Evolutionary conservation across 495 filamentous ascomycete genomes (phyloP).

Genomic region (Arthonia radiata): DNA sequence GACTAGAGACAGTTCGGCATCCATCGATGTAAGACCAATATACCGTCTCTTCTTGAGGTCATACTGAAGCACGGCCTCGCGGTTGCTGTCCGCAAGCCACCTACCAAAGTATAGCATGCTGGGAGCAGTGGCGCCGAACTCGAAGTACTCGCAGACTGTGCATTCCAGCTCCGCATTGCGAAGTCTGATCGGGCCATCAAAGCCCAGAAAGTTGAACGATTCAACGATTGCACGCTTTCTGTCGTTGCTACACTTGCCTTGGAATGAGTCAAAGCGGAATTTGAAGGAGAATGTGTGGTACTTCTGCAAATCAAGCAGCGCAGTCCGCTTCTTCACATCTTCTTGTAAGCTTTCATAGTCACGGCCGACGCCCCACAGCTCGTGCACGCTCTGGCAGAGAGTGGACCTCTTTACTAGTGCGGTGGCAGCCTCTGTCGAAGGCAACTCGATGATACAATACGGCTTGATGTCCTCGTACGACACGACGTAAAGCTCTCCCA

Average conservation of each 20-base stretch:
- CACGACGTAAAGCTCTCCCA: slow-evolving; percentile 45
- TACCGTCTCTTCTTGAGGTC: slow-evolving; percentile 82
- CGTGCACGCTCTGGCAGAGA: slow-evolving; percentile 56
- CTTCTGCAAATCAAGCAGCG: slow-evolving; percentile 35
- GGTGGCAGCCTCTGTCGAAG: slow-evolving; percentile 36
- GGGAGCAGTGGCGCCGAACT: slow-evolving; percentile 19
- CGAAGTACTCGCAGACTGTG: slow-evolving; percentile 56
- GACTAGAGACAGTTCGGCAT: slow-evolving; percentile 72
- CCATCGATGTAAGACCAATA: slow-evolving; percentile 92
- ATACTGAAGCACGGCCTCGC: slow-evolving; percentile 45
- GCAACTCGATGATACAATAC: slow-evolving; percentile 53
- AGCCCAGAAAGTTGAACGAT: slow-evolving; percentile 50
- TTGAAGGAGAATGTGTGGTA: slow-evolving; percentile 46
- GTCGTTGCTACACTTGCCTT: slow-evolving; percentile 32
- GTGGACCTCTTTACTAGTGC: slow-evolving; percentile 50
- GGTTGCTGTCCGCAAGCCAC: slow-evolving; percentile 31
- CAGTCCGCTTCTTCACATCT: slow-evolving; percentile 28
- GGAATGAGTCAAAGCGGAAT: slow-evolving; percentile 58
- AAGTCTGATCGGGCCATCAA: slow-evolving; percentile 54
- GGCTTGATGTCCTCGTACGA: slow-evolving; percentile 33
- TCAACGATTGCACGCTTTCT: slow-evolving; percentile 49
- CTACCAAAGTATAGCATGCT: slow-evolving; percentile 41
- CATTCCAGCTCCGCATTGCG: slow-evolving; percentile 47
- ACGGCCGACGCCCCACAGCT: slow-evolving; percentile 59
- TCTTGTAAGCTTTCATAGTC: slow-evolving; percentile 44